These are phyloP conservation scores for Delitschia confertaspora DNA, from an alignment of 495 filamentous ascomycete species.

Conservation along the genomic window DNA sequence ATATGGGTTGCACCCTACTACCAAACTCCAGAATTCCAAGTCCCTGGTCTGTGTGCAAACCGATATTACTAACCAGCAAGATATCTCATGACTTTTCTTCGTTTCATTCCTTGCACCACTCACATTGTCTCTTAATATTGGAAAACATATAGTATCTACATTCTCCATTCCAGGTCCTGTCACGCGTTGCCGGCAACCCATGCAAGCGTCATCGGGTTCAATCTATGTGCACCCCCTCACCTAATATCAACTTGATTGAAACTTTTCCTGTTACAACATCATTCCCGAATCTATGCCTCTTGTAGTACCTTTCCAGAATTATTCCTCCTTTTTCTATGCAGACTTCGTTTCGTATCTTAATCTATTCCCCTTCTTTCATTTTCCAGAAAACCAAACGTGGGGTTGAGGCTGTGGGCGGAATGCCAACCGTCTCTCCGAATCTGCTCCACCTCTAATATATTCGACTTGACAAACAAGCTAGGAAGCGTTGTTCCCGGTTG, in stretches of 20 bases:
- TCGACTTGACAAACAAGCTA: background rate
- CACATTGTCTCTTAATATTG: no score
- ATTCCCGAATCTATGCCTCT: constrained; percentile 1
- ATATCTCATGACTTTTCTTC: no score
- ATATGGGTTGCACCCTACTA: no score
- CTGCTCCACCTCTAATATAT: constrained; percentile 1
- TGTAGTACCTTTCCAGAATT: constrained; percentile 5
- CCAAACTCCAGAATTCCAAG: no score
- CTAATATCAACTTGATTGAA: constrained; percentile 1
- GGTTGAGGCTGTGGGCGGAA: background rate
- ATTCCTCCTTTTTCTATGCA: no score
- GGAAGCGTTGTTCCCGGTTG: background rate
- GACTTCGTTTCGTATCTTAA: background rate
- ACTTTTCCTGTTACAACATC: background rate
- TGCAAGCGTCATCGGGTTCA: background rate
- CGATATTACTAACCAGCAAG: no score
- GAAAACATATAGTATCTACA: no score
- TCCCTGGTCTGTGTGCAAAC: no score
- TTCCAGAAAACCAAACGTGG: constrained; percentile 12
- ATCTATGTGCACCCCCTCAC: constrained; percentile 6
- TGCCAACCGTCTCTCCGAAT: constrained; percentile 1
- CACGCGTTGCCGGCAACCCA: background rate
- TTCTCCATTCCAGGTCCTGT: background rate
- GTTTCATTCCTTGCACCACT: no score
- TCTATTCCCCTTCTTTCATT: constrained; percentile 3